phyloP scores from a whole-genome alignment of 306 rosid genomes.

The Crataegus laevigata region DNA sequence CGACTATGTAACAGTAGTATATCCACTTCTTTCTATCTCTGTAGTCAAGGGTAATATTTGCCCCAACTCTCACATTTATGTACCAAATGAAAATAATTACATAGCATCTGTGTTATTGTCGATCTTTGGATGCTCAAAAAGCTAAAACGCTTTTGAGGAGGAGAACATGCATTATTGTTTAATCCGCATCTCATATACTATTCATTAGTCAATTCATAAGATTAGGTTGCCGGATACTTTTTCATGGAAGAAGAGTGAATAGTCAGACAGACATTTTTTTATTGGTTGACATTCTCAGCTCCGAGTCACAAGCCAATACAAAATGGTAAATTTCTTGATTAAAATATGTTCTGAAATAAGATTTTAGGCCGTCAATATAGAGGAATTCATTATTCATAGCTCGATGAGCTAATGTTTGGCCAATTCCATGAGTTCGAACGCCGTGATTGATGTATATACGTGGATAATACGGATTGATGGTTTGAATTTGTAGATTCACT shows the following conservation, averaged over 20 bases:
- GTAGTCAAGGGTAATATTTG: neutral
- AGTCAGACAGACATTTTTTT: neutral
- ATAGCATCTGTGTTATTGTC: neutral
- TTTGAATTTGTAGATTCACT: too few species aligned
- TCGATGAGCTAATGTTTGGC: neutral
- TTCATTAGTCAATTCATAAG: neutral
- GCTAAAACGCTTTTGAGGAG: neutral
- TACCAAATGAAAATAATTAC: neutral
- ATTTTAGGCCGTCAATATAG: neutral
- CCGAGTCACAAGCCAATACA: neutral
- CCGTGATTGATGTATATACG: neutral
- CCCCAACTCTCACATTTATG: neutral
- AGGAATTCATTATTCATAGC: neutral
- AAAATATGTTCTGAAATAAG: neutral
- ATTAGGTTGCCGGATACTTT: neutral
- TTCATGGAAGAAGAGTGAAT: neutral
- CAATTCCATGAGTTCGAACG: neutral
- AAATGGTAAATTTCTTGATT: neutral
- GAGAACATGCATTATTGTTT: neutral
- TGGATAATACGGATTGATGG: neutral
- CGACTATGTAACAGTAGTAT: too few species aligned
- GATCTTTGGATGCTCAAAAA: conserved; percentile 27
- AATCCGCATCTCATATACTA: too few species aligned
- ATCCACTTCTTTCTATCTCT: neutral
- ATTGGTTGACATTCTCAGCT: neutral